These are phyloP conservation scores for Puccinellia tenuiflora DNA, from an alignment of 176 grass and related monocot genomes.

Conservation along the genomic window DNA sequence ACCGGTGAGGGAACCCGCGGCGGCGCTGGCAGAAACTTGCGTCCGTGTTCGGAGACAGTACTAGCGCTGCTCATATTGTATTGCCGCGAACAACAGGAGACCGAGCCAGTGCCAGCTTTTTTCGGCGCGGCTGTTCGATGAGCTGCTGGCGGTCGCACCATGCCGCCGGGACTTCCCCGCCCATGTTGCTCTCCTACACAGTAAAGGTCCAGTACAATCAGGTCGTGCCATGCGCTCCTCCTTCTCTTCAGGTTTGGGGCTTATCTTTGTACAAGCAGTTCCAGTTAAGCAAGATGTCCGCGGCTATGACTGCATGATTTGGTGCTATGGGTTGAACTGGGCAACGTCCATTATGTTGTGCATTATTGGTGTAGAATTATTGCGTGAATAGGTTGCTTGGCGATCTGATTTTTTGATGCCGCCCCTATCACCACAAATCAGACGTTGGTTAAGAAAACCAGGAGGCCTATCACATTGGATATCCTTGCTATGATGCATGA, in stretches of 20 bases:
- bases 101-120: no score
- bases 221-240: slow-evolving; percentile 29
- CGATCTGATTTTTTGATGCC: slow-evolving; percentile 7
- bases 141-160: slow-evolving; percentile 63
- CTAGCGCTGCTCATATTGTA: no score
- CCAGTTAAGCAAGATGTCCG: no score
- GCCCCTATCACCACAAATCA: no score
- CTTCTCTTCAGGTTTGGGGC: background rate
- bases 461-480: no score
- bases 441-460: no score
- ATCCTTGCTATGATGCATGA: no score
- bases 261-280: background rate
- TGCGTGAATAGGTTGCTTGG: no score
- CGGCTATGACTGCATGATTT: background rate
- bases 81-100: no score
- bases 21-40: no score
- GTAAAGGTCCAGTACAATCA: slow-evolving; percentile 82
- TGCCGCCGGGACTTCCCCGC: slow-evolving; percentile 73
- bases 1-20: no score
- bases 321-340: background rate
- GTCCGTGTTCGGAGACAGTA: no score
- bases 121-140: slow-evolving; percentile 49
- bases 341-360: background rate
- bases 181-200: slow-evolving; percentile 84
- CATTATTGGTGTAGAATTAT: background rate